Evolutionary conservation across 164 flowering plant species (phyloP).

Genomic region (Piper betle): DNA sequence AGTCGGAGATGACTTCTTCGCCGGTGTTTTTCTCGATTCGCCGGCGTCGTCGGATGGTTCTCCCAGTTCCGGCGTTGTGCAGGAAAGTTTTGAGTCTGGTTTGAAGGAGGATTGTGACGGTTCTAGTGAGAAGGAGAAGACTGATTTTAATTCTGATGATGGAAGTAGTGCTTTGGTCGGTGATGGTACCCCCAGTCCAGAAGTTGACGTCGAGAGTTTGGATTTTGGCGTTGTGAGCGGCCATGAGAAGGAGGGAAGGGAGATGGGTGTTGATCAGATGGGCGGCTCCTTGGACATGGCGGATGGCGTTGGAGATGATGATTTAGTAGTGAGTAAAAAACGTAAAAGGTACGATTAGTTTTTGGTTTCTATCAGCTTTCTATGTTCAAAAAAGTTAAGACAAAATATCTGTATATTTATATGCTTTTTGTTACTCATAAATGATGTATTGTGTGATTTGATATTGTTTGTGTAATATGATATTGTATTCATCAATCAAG

Average conservation of each 20-base stretch:
- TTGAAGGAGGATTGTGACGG: not conserved
- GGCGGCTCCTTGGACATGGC: conserved; percentile 5
- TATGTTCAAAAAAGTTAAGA: too few species aligned
- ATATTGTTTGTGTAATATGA: too few species aligned
- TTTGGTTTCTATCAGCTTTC: not conserved
- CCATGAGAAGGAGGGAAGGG: conserved; percentile 8
- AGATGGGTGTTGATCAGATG: not conserved
- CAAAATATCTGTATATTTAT: too few species aligned
- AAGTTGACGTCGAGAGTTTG: not conserved
- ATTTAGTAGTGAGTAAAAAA: conserved; percentile 34
- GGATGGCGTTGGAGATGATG: conserved; percentile 7
- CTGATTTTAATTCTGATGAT: not conserved
- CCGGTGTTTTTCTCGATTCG: too few species aligned
- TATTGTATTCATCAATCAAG: too few species aligned
- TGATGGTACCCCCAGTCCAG: not conserved
- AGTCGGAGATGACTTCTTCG: too few species aligned
- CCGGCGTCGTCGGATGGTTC: too few species aligned
- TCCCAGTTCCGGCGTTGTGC: conserved; percentile 1
- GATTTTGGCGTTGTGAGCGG: not conserved
- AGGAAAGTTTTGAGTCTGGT: not conserved
- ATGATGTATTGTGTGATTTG: too few species aligned
- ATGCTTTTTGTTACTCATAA: too few species aligned
- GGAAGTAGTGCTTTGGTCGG: not conserved
- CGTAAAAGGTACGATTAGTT: conserved; percentile 34
- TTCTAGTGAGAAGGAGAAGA: not conserved